Evolutionary conservation across 2,329 filamentous ascomycete species (phyloP).

Genomic region (Zalaria obscura): DNA sequence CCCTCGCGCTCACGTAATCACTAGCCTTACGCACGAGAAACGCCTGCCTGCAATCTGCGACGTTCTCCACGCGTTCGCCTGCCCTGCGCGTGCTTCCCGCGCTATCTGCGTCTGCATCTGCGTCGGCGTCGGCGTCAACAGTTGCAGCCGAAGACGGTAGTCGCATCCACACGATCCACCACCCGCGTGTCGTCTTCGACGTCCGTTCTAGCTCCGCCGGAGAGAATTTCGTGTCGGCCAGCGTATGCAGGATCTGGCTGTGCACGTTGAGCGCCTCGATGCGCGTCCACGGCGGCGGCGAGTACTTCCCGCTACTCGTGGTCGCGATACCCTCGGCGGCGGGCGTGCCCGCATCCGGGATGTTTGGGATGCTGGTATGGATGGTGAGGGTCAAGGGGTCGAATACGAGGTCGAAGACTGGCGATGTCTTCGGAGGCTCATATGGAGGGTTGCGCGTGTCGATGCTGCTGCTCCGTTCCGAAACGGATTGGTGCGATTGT

Average conservation of each 20-base stretch:
- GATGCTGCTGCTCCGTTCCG: constrained; percentile 18
- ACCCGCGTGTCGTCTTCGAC: constrained; percentile 48
- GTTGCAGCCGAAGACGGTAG: constrained; percentile 19
- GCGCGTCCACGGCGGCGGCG: constrained; percentile 31
- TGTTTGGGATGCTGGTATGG: constrained; percentile 49
- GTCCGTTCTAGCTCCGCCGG: constrained; percentile 42
- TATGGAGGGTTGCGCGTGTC: constrained; percentile 10
- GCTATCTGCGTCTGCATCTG: neutral
- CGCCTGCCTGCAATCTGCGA: constrained; percentile 21
- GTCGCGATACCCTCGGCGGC: constrained; percentile 22
- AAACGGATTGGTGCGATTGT: constrained; percentile 16
- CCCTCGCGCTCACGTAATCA: constrained; percentile 13
- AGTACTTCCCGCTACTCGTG: constrained; percentile 7
- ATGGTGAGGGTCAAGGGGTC: constrained; percentile 44
- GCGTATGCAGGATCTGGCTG: constrained; percentile 42
- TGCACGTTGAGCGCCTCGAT: constrained; percentile 49
- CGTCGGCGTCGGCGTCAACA: constrained; percentile 1
- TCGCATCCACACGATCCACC: constrained; percentile 55
- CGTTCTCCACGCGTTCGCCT: constrained; percentile 1
- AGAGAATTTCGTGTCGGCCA: constrained; percentile 34
- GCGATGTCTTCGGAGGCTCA: constrained; percentile 19
- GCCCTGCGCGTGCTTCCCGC: constrained; percentile 1
- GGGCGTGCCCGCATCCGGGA: constrained; percentile 38
- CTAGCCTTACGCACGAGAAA: constrained; percentile 27
- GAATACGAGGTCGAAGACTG: constrained; percentile 47